A percentile compares a stretch with the other conserved stretches of the same genome.
Evolutionary conservation across 352 stramenopile genomes (phyloP).

Genomic region (Globisporangium ultimum): DNA sequence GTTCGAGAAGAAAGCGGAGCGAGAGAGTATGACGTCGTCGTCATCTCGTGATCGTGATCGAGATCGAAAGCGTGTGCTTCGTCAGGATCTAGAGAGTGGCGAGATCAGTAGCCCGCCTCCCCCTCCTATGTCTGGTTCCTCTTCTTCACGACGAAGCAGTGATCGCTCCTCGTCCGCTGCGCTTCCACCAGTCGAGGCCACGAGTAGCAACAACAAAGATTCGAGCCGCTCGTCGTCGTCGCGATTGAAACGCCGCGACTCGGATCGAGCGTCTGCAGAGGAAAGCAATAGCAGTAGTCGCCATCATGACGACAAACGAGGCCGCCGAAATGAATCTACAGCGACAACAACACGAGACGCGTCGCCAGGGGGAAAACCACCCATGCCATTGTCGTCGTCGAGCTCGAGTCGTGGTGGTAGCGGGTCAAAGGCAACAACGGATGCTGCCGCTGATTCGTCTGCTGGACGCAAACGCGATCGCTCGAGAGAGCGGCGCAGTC

Average conservation of each 20-base stretch:
- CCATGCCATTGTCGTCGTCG: background rate
- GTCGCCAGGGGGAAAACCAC: conserved; percentile 21
- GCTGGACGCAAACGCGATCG: conserved; percentile 26
- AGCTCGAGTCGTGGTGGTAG: conserved; percentile 2
- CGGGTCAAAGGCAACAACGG: conserved; percentile 5
- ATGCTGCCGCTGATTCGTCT: background rate
- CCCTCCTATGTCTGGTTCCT: background rate
- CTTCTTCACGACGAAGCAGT: conserved; percentile 7
- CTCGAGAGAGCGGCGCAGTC: conserved; percentile 30
- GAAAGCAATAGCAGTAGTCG: conserved; percentile 21
- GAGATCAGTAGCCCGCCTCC: conserved; percentile 32
- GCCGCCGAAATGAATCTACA: conserved; percentile 15
- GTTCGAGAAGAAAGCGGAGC: conserved; percentile 7
- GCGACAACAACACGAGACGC: conserved; percentile 11
- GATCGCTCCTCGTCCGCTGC: conserved; percentile 6
- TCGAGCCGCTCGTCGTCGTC: conserved; percentile 4
- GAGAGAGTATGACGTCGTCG: background rate
- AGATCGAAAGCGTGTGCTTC: conserved; percentile 19
- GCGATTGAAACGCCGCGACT: conserved; percentile 19
- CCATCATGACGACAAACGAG: conserved; percentile 27
- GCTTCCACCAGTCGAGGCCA: background rate
- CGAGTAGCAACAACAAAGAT: conserved; percentile 1
- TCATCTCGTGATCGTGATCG: conserved; percentile 6
- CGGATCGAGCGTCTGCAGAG: conserved; percentile 14
- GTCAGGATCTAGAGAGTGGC: conserved; percentile 46